These are phyloP conservation scores for Podospora fimiseda DNA, from an alignment of 495 filamentous ascomycete species.

Conservation along the genomic window DNA sequence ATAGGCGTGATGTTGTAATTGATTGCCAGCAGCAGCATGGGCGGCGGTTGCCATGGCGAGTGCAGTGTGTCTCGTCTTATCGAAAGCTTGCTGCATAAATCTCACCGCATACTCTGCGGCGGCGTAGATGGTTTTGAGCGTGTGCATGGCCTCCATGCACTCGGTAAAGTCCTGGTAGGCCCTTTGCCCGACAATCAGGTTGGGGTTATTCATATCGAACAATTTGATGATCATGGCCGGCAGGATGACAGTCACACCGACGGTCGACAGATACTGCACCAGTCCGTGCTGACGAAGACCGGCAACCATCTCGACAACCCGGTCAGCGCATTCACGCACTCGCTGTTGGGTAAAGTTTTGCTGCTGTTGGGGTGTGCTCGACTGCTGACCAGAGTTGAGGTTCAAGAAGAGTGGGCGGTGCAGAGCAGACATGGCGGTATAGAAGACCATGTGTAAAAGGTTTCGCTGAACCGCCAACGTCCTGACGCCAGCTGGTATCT, in stretches of 20 bases:
- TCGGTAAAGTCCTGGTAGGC: slow-evolving; percentile 69
- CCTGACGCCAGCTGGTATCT: slow-evolving; percentile 34
- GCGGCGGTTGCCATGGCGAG: neutral
- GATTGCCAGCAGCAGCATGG: neutral
- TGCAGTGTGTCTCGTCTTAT: slow-evolving; percentile 61
- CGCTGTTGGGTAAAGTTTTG: slow-evolving; percentile 66
- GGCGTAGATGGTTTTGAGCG: slow-evolving; percentile 75
- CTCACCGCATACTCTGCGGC: slow-evolving; percentile 80
- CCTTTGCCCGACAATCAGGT: slow-evolving; percentile 50
- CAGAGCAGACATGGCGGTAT: slow-evolving; percentile 77
- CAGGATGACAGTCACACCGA: slow-evolving; percentile 80
- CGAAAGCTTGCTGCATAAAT: slow-evolving; percentile 78
- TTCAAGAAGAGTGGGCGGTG: slow-evolving; percentile 84
- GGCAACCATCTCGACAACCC: slow-evolving; percentile 73
- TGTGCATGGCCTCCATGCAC: slow-evolving; percentile 79
- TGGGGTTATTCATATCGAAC: slow-evolving; percentile 76
- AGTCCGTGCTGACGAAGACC: slow-evolving; percentile 62
- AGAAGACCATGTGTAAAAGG: slow-evolving; percentile 82
- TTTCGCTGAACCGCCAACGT: slow-evolving; percentile 65
- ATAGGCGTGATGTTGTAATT: neutral
- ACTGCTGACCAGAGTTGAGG: slow-evolving; percentile 49
- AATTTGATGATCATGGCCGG: slow-evolving; percentile 89
- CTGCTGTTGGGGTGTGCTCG: slow-evolving; percentile 54
- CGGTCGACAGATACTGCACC: slow-evolving; percentile 74
- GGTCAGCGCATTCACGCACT: slow-evolving; percentile 69